A percentile compares a stretch with the other conserved stretches of the same genome.
phyloP scores from a whole-genome alignment of 352 stramenopile species.

The Pythium phragmitis region DNA sequence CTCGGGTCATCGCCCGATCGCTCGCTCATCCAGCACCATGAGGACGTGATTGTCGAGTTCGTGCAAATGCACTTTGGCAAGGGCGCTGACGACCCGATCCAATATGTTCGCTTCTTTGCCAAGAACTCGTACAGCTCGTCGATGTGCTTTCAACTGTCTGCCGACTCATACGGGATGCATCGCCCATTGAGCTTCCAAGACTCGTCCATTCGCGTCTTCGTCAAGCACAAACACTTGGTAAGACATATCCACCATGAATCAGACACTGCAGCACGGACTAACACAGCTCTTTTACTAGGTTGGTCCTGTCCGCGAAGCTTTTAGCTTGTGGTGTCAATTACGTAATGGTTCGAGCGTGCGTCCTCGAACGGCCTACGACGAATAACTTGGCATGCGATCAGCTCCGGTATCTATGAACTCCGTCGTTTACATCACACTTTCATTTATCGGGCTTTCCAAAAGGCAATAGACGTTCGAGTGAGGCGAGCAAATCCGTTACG shows the following conservation, averaged over 20 bases:
- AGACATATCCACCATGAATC: slow-evolving; percentile 2
- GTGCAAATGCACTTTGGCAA: slow-evolving; percentile 85
- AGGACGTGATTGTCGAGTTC: slow-evolving; percentile 78
- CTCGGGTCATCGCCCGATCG: slow-evolving; percentile 38
- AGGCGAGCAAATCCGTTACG: neutral
- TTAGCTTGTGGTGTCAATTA: slow-evolving; percentile 19
- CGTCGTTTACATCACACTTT: slow-evolving; percentile 1
- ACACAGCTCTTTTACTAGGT: slow-evolving; percentile 35
- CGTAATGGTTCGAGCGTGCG: slow-evolving; percentile 23
- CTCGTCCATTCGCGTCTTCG: slow-evolving; percentile 67
- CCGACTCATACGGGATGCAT: slow-evolving; percentile 68
- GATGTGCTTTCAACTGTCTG: slow-evolving; percentile 51
- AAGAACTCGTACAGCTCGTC: slow-evolving; percentile 53
- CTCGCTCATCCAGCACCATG: slow-evolving; percentile 35
- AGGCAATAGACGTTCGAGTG: neutral
- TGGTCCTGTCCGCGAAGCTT: slow-evolving; percentile 37
- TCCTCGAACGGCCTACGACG: slow-evolving; percentile 16
- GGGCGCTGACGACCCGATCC: slow-evolving; percentile 64
- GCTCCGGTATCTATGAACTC: neutral
- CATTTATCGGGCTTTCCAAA: neutral
- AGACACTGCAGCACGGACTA: slow-evolving; percentile 15
- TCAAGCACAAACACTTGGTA: slow-evolving; percentile 61
- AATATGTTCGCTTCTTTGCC: slow-evolving; percentile 75
- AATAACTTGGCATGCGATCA: neutral
- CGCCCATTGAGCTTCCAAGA: slow-evolving; percentile 66